Percentiles rank a stretch among this genome's conserved stretches.
phyloP scores from a whole-genome alignment of 1,139 yeast species.

The Torulaspora globosa region DNA sequence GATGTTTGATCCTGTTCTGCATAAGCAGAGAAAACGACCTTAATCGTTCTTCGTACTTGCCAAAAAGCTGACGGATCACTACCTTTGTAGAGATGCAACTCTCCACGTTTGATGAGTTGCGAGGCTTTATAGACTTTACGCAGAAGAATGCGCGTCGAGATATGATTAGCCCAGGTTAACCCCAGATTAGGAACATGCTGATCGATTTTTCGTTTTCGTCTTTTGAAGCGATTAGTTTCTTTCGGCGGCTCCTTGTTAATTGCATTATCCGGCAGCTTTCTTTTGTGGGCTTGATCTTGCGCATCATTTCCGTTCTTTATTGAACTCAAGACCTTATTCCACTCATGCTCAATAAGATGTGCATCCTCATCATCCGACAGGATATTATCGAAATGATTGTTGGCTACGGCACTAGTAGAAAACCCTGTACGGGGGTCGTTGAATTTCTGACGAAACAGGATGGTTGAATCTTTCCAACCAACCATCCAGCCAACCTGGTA shows the following conservation, averaged over 20 bases:
- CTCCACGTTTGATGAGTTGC: constrained; percentile 32
- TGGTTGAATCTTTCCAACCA: constrained; percentile 63
- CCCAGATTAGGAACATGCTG: constrained; percentile 43
- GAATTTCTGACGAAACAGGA: constrained; percentile 34
- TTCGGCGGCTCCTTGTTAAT: not conserved
- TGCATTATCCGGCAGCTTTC: constrained; percentile 1
- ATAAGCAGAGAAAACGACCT: constrained; percentile 41
- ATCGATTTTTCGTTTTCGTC: constrained; percentile 26
- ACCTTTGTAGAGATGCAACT: constrained; percentile 24
- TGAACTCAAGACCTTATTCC: constrained; percentile 11
- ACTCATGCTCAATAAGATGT: constrained; percentile 27
- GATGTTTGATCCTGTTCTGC: constrained; percentile 26
- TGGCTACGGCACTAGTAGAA: not conserved
- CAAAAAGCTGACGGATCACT: constrained; percentile 31
- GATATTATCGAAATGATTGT: constrained; percentile 17
- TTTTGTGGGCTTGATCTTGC: not conserved
- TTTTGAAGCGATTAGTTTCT: not conserved
- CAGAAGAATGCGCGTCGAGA: constrained; percentile 41
- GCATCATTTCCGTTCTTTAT: not conserved
- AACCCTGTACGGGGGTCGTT: constrained; percentile 11
- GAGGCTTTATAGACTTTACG: constrained; percentile 37
- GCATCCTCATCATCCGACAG: constrained; percentile 37
- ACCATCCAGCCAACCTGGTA: constrained; percentile 68
- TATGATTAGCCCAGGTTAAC: constrained; percentile 42
- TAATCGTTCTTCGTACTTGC: constrained; percentile 38